Evolutionary conservation across 2,329 filamentous ascomycete species (phyloP).

Genomic region (Colletotrichum graminicola): DNA sequence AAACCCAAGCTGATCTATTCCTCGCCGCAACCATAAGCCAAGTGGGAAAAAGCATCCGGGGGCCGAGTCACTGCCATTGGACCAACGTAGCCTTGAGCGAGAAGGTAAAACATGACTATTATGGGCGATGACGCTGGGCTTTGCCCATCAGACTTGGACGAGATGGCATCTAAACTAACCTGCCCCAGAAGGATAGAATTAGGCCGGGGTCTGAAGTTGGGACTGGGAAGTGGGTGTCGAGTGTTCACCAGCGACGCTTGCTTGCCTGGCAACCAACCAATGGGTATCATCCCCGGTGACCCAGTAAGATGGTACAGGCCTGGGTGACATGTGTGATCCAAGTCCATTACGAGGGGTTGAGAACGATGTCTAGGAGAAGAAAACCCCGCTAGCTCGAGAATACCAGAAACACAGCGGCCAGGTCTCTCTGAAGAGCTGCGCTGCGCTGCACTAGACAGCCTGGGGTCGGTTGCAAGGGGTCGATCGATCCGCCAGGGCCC

Average conservation of each 20-base stretch:
- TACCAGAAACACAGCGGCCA: slow-evolving; percentile 9
- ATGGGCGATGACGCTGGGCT: slow-evolving; percentile 28
- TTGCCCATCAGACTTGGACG: slow-evolving; percentile 15
- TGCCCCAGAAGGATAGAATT: slow-evolving; percentile 6
- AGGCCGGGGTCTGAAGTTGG: not conserved
- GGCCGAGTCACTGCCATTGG: slow-evolving; percentile 27
- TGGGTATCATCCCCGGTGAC: slow-evolving; percentile 37
- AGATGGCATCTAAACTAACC: slow-evolving; percentile 33
- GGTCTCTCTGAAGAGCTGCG: slow-evolving; percentile 23
- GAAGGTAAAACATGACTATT: slow-evolving; percentile 38
- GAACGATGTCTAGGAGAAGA: slow-evolving; percentile 35
- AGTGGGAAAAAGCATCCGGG: slow-evolving; percentile 23
- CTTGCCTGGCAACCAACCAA: slow-evolving; percentile 22
- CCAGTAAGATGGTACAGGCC: slow-evolving; percentile 31
- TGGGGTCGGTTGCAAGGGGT: slow-evolving; percentile 35
- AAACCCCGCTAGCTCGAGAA: slow-evolving; percentile 5
- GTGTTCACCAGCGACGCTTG: slow-evolving; percentile 22
- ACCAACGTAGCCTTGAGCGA: slow-evolving; percentile 30
- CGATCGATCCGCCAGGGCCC: slow-evolving; percentile 30
- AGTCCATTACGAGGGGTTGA: slow-evolving; percentile 24
- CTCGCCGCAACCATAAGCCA: slow-evolving; percentile 35
- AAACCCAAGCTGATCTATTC: slow-evolving; percentile 35
- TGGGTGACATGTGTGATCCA: slow-evolving; percentile 31
- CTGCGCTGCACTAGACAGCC: not conserved
- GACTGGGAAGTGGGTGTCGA: slow-evolving; percentile 24